Conservation (phyloP, 148 eudicot species). For the Oxyria digyna region DNA sequence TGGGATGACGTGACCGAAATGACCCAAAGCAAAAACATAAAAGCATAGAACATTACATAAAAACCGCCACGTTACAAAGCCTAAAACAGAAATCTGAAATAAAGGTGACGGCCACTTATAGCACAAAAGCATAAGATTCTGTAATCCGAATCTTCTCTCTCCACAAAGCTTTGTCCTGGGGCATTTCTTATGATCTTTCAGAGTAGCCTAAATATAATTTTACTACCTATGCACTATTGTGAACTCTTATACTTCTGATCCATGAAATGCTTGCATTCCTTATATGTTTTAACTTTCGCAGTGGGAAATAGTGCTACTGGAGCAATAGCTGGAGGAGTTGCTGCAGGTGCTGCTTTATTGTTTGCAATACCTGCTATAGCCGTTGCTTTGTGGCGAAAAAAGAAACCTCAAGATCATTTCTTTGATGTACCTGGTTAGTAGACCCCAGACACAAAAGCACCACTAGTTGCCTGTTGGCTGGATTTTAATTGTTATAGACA, state of each 20-base stretch:
- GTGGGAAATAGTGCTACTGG: constrained; percentile 38
- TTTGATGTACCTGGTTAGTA: constrained; percentile 39
- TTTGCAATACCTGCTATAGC: constrained; percentile 45
- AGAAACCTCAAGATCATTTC: constrained; percentile 44
- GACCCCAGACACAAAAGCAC: not conserved
- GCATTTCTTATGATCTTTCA: not conserved
- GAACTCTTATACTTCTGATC: not conserved
- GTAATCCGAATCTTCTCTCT: no score
- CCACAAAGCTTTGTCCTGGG: no score
- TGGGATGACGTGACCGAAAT: no score
- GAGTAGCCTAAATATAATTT: not conserved
- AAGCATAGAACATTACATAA: no score
- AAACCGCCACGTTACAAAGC: no score
- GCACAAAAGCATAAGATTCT: no score
- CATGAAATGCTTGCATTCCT: not conserved
- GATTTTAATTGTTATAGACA: not conserved
- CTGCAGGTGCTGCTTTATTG: constrained; percentile 47
- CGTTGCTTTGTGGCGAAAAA: constrained; percentile 32
- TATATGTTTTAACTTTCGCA: not conserved
- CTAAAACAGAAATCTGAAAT: no score
- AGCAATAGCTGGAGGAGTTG: constrained; percentile 49
- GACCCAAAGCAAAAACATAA: no score
- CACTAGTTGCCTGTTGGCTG: not conserved
- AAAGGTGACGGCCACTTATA: no score
- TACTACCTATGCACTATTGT: not conserved